Evolutionary conservation across 2,329 filamentous ascomycete species (phyloP).

Genomic region (Hypoxylon sp.): DNA sequence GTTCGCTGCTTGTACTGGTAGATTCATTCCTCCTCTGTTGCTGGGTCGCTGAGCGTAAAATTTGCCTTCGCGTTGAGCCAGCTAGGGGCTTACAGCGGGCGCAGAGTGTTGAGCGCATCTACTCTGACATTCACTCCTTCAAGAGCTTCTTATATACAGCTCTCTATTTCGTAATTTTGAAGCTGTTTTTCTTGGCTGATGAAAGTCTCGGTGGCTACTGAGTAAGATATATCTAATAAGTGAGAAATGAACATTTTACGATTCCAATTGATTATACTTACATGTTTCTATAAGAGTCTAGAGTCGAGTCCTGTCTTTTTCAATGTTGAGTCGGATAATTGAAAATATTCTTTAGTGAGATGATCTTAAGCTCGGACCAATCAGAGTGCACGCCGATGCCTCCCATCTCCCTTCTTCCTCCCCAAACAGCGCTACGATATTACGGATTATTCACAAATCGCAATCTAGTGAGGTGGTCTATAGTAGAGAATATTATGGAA

Average conservation of each 20-base stretch:
- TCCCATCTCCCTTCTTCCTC: not conserved
- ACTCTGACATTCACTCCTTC: conserved; percentile 18
- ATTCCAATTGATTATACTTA: not conserved
- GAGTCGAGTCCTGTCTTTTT: not conserved
- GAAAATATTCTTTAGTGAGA: conserved; percentile 44
- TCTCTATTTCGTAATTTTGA: not conserved
- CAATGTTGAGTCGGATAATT: conserved; percentile 25
- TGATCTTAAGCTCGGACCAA: conserved; percentile 45
- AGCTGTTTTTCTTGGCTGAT: not conserved
- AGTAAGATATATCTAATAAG: conserved; percentile 3
- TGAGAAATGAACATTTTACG: not conserved
- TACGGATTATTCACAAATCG: not conserved
- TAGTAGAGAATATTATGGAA: not conserved
- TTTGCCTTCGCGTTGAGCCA: conserved; percentile 33
- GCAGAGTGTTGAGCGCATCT: conserved; percentile 44
- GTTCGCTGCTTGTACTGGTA: conserved; percentile 13
- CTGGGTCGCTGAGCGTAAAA: conserved; percentile 4
- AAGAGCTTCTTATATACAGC: not conserved
- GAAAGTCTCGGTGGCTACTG: conserved; percentile 2
- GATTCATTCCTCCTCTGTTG: conserved; percentile 36
- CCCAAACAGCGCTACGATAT: not conserved
- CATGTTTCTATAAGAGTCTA: not conserved
- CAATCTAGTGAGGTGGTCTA: not conserved
- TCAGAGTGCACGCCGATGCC: conserved; percentile 15
- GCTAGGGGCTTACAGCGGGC: conserved; percentile 44